Evolutionary conservation across 1,139 yeast genomes (phyloP), one percentile per base, ranked within the genome.

Genomic region (Candida sp.): DNA sequence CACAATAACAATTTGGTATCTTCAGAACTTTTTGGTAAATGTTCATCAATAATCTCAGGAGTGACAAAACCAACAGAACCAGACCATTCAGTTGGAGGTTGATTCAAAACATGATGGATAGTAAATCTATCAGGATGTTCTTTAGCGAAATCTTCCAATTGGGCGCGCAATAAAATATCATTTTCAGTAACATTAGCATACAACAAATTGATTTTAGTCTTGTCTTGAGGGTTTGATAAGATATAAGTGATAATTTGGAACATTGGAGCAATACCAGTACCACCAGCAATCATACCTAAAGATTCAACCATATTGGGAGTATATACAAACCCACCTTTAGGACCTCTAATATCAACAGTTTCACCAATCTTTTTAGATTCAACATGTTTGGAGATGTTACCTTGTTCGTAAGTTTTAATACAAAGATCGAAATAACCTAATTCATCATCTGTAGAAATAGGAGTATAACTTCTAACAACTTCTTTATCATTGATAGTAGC

Each of bases 241-340:
- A 86, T 77, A 51, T 82, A 82, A 55, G 81, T 83, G 52, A 88
- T 67, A 63, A 93, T 70, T 71, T 93, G 99, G 75, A 77, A 90
- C 75, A 91, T 77, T 49, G 98, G 99, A 27, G 97, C 88, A 67
- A 93, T 89, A 67, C 98, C 98, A 40, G 95, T 79, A 60, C 99
- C 99, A 55, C 97, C 99, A 54, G 97, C 98, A 57, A 93, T 76
- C 72, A 93, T 77, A 44, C 87, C 86, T 60, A 95, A 79, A 51
- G 82, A 75, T 57, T 86, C 80, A 68, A 80, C 93, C 70, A 83
- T 80, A 75, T 91, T 91, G 55, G 93, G 87, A 45, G 81, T 75
- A 70, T 91, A 91, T 49, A 82, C 79, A 75, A 89, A 91, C 57
- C 84, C 83, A 5, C 99, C 99, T 70, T 89, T 89, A 57, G 99